phyloP scores from a whole-genome alignment of 2,329 filamentous ascomycete species.

The Pestalotiopsis fici region DNA sequence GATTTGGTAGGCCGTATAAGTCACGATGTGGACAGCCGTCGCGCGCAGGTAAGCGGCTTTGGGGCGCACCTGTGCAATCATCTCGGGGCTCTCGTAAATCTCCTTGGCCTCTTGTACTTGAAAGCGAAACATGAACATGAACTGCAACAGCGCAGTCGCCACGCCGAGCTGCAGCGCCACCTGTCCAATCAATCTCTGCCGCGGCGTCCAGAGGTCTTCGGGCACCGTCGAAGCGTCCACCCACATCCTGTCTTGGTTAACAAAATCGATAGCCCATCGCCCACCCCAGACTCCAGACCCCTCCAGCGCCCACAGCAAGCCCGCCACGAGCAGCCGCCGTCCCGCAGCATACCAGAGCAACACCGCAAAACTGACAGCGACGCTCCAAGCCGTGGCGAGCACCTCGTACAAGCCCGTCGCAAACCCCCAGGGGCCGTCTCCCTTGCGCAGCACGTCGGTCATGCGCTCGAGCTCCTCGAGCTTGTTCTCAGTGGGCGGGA shows the following conservation, averaged over 20 bases:
- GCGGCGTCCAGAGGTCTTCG: background rate
- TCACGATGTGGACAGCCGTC: conserved; percentile 22
- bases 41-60: conserved; percentile 14
- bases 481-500: background rate
- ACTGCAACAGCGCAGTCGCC: background rate
- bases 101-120: background rate
- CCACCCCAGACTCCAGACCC: background rate
- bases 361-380: background rate
- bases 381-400: background rate
- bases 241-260: background rate
- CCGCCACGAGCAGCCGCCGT: background rate
- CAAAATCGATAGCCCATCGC: background rate
- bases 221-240: background rate
- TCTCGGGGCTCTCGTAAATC: background rate
- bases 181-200: background rate
- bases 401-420: background rate
- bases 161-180: background rate
- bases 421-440: background rate
- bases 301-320: background rate
- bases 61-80: background rate
- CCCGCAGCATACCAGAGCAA: background rate
- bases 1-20: conserved; percentile 26
- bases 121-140: background rate
- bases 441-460: background rate
- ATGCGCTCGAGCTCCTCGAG: background rate